These are phyloP conservation scores for Candida vartiovaarae DNA, from an alignment of 805 yeast species.

Conservation along the genomic window DNA sequence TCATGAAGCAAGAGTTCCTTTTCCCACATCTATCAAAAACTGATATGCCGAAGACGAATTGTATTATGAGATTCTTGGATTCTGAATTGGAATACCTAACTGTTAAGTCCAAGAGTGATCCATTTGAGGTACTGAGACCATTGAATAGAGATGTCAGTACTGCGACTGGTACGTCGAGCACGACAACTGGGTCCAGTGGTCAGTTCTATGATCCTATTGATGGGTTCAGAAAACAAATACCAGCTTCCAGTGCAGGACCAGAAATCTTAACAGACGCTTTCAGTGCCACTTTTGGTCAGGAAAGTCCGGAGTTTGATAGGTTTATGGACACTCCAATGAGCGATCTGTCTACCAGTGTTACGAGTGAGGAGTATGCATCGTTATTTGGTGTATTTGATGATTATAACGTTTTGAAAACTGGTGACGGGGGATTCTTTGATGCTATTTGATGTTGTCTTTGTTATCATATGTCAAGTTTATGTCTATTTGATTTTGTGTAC, in stretches of 20 bases:
- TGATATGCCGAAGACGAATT: constrained; percentile 14
- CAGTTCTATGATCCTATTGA: constrained; percentile 14
- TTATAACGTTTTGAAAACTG: constrained; percentile 8
- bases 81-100: constrained; percentile 11
- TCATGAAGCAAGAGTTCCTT: too few relatives aligned
- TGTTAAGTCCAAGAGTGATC: constrained; percentile 6
- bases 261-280: background rate
- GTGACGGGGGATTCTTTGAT: constrained; percentile 1
- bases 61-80: constrained; percentile 10
- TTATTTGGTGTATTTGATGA: constrained; percentile 22
- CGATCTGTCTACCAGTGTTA: constrained; percentile 1
- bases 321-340: background rate
- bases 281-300: background rate
- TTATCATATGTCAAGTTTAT: too few relatives aligned
- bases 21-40: too few relatives aligned
- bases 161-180: too few relatives aligned
- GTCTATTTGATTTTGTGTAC: too few relatives aligned
- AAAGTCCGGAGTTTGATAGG: background rate
- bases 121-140: constrained; percentile 16
- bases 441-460: background rate
- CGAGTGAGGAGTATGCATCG: constrained; percentile 20
- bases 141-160: background rate
- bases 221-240: background rate
- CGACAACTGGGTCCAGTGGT: constrained; percentile 4
- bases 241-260: background rate